Conservation (phyloP, 148 eudicot species). For the Nyssa sinensis region DNA sequence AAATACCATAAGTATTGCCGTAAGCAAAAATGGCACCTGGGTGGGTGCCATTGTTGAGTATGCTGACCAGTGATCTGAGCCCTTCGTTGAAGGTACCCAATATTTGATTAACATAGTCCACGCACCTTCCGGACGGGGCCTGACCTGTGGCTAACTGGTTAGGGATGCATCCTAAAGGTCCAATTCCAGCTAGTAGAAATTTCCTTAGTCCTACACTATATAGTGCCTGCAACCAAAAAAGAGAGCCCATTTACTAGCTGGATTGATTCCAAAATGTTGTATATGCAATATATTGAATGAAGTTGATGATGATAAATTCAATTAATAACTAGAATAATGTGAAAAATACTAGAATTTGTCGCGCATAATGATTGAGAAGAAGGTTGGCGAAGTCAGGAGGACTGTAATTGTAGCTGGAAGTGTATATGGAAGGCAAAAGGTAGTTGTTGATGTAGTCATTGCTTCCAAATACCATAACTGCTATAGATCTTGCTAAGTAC, state of each 20-base stretch:
- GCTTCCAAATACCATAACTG: constrained; percentile 71
- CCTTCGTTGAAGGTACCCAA: constrained; percentile 77
- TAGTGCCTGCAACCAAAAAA: constrained; percentile 44
- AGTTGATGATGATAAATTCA: too few species aligned
- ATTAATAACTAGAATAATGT: too few species aligned
- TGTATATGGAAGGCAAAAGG: constrained; percentile 61
- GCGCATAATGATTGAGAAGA: constrained; percentile 62
- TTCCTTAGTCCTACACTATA: constrained; percentile 75
- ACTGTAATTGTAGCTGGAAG: constrained; percentile 54
- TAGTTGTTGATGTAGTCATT: constrained; percentile 97
- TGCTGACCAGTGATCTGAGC: constrained; percentile 43
- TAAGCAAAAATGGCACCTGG: constrained; percentile 72
- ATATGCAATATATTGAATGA: background rate
- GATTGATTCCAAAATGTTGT: too few species aligned
- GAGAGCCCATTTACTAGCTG: too few species aligned
- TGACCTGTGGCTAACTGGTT: constrained; percentile 67
- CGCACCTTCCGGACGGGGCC: constrained; percentile 67
- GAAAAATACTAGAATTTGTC: constrained; percentile 57
- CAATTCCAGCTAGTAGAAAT: constrained; percentile 61
- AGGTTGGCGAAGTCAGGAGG: constrained; percentile 71
- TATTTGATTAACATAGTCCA: constrained; percentile 80
- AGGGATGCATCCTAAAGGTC: constrained; percentile 91
- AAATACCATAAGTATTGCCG: constrained; percentile 55
- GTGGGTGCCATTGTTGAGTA: constrained; percentile 57
- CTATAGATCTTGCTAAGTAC: constrained; percentile 59